Base-by-base conservation (phyloP, 2,329 filamentous ascomycete species). In the Sordariomycetes sp. region DNA sequence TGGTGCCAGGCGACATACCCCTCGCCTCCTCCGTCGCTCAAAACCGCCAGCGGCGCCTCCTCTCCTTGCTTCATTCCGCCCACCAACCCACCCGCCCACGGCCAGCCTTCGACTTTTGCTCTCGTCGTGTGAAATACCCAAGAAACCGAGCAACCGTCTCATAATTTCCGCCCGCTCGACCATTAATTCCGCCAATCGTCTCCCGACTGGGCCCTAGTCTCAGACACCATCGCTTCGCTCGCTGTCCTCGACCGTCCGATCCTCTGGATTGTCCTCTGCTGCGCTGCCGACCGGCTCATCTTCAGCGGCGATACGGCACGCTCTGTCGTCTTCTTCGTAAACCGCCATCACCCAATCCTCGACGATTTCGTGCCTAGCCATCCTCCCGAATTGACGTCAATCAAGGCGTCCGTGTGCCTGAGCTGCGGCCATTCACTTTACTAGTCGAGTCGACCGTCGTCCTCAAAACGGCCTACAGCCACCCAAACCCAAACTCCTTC, bases 31-130 rank as follows among this genome's bases (percentile, higher is more conserved):
- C 46, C 25, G 34, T 51, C 43, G 16, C 43, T 57, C 55, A 57
- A 57, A 57, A 57, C 55, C 28, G 25, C 55, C 54, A 43, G 54
- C 37, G n/a, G 40, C 25, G 55, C 55, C 55, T 50, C 55, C 55
- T 57, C 54, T 48, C 25, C 11, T n/a, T 22, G 7, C 14, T 46
- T 51, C 11, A 50, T 24, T 24, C 46, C 20, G n/a, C 40, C 55
- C 55, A 18, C 18, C 24, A 16, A 43, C 50, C 25, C 37, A 16
- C 51, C 25, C 37, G 6, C 51, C 25, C 25, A 51, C 16, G 22
- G 25, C 22, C 10, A 7, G 22, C 4, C 28, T 32, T 32, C 8
- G 46, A 50, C 20, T 14, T 24, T 24, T 12, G 14, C 12, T 24
- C 46, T 20, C 8, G 8, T 24, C 46, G 8, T 50, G 8, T 24